Evolutionary conservation across 2,329 filamentous ascomycete genomes (phyloP).

Genomic region (Leptosphaerulina australis): DNA sequence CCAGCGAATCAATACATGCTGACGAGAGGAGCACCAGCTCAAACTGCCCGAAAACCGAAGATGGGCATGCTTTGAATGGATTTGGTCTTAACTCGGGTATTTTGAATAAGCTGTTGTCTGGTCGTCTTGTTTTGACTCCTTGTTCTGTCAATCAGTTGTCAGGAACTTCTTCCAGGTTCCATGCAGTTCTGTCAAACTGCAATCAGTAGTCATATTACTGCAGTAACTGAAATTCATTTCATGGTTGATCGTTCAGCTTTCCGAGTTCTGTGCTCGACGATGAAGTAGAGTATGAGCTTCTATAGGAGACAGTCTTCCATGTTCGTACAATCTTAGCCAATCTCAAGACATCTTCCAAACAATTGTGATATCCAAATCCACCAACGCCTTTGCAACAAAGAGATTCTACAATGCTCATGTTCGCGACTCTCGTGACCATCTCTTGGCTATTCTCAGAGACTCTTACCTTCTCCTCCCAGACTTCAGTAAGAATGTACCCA

Average conservation of each 20-base stretch:
- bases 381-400: constrained; percentile 36
- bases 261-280: not conserved
- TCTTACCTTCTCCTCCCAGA: constrained; percentile 58
- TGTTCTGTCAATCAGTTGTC: constrained; percentile 28
- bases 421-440: not conserved
- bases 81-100: no score
- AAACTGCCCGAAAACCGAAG: not conserved
- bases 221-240: not conserved
- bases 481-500: constrained; percentile 84
- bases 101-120: not conserved
- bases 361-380: constrained; percentile 25
- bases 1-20: constrained; percentile 24
- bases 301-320: not conserved
- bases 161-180: constrained; percentile 32
- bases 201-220: no score
- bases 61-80: not conserved
- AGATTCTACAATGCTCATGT: not conserved
- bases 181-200: constrained; percentile 30
- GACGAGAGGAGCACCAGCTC: not conserved
- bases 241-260: not conserved
- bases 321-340: constrained; percentile 20
- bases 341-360: not conserved
- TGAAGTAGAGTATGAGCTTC: not conserved
- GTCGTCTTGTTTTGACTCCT: constrained; percentile 24
- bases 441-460: not conserved